Percentiles rank a stretch among this genome's conserved stretches.
phyloP scores from a whole-genome alignment of 2,329 filamentous ascomycete genomes.

The Microsporum audouinii region DNA sequence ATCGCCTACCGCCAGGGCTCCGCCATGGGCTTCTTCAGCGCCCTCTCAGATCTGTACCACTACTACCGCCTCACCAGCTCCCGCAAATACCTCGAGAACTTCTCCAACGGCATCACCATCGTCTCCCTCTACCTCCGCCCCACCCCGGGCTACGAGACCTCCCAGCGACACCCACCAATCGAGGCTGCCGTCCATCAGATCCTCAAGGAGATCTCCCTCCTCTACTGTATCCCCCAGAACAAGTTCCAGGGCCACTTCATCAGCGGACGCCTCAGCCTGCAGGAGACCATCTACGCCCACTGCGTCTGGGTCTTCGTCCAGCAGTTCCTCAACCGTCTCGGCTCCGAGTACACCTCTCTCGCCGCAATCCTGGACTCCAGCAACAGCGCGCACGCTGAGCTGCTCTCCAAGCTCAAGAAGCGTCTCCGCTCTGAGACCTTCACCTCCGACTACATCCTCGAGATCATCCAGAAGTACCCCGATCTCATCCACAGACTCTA shows the following conservation, averaged over 20 bases:
- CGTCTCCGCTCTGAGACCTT: constrained; percentile 93
- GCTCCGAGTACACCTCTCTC: constrained; percentile 80
- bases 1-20: constrained; percentile 90
- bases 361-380: constrained; percentile 65
- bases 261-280: constrained; percentile 72
- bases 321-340: constrained; percentile 93
- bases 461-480: constrained; percentile 89
- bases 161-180: constrained; percentile 59
- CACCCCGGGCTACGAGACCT: constrained; percentile 46
- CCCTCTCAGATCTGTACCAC: constrained; percentile 90
- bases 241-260: constrained; percentile 87
- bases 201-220: constrained; percentile 91
- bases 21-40: constrained; percentile 86
- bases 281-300: constrained; percentile 95
- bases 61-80: constrained; percentile 97
- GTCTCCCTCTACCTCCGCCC: constrained; percentile 91
- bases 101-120: constrained; percentile 94
- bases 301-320: constrained; percentile 96
- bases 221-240: constrained; percentile 97
- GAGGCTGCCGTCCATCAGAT: constrained; percentile 96
- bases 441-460: constrained; percentile 92
- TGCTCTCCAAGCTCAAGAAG: constrained; percentile 89
- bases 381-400: constrained; percentile 74
- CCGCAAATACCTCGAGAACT: constrained; percentile 96
- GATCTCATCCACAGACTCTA: constrained; percentile 78